phyloP scores from a whole-genome alignment of 139 green algal species.

The Deuterostichococcus epilithicus region DNA sequence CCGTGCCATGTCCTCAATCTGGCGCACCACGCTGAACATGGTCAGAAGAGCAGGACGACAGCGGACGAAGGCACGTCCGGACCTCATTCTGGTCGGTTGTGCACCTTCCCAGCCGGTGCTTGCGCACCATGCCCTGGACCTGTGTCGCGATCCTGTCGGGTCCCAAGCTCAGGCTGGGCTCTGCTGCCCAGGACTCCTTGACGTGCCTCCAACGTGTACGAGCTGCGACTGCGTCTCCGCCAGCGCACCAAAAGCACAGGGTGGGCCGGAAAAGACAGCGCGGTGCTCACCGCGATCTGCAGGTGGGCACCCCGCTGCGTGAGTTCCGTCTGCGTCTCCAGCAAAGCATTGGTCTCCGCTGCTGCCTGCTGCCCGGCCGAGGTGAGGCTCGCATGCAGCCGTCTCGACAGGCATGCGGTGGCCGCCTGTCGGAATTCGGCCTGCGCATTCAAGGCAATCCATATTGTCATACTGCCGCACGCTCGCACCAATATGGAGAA shows the following conservation, averaged over 20 bases:
- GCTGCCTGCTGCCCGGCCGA: constrained; percentile 21
- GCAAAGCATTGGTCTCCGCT: constrained; percentile 38
- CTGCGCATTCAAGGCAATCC: not conserved
- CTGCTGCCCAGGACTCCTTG: too few species aligned
- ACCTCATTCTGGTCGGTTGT: too few species aligned
- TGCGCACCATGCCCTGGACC: too few species aligned
- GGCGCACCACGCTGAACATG: not conserved
- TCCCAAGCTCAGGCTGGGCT: too few species aligned
- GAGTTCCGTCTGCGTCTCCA: constrained; percentile 49
- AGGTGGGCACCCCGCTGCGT: constrained; percentile 33
- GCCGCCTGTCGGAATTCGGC: constrained; percentile 34
- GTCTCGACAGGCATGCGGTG: constrained; percentile 18
- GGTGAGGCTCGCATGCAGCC: constrained; percentile 36
- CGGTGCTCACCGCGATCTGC: constrained; percentile 17
- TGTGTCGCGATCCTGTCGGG: too few species aligned
- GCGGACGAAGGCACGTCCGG: not conserved
- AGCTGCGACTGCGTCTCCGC: not conserved
- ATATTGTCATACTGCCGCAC: not conserved
- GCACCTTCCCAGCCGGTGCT: too few species aligned
- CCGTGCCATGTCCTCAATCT: constrained; percentile 7
- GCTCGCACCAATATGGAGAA: too few species aligned
- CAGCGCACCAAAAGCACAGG: not conserved
- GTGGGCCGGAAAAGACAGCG: not conserved
- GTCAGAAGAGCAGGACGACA: not conserved
- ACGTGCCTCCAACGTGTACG: too few species aligned